These are phyloP conservation scores for Acanthamoeba polyphaga DNA, from an alignment of 208 protist genomes.

Conservation along the genomic window DNA sequence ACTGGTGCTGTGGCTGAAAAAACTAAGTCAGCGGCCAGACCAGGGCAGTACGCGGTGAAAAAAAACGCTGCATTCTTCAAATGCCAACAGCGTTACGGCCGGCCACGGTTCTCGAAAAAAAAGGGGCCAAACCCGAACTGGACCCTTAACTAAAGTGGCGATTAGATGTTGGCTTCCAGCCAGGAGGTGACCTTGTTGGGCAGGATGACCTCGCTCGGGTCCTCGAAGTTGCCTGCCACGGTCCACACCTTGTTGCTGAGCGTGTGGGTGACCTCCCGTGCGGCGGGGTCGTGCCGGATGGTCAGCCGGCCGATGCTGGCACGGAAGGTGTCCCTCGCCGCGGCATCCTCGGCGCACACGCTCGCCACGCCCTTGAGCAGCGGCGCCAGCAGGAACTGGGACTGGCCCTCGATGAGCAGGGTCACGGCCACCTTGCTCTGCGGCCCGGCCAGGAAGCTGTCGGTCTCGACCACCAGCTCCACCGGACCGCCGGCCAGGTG, in stretches of 20 bases:
- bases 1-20: too few species aligned
- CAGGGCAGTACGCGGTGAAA: too few species aligned
- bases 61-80: too few species aligned
- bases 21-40: too few species aligned
- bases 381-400: constrained; percentile 6
- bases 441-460: constrained; percentile 2
- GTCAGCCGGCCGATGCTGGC: background rate
- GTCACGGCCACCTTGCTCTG: constrained; percentile 44
- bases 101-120: too few species aligned
- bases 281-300: background rate
- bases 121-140: too few species aligned
- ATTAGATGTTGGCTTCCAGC: constrained; percentile 21
- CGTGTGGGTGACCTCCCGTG: constrained; percentile 19
- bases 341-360: background rate
- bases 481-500: background rate
- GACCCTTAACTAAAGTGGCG: too few species aligned
- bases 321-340: background rate
- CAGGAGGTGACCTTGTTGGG: constrained; percentile 17
- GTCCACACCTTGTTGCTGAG: constrained; percentile 18
- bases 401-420: constrained; percentile 33
- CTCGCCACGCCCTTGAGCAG: background rate
- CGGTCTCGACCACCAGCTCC: constrained; percentile 9
- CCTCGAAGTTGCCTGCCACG: background rate
- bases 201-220: constrained; percentile 24
- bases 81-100: too few species aligned